These are phyloP conservation scores for Lecanicillium sp. DNA, from an alignment of 2,329 filamentous ascomycete genomes.

Conservation along the genomic window DNA sequence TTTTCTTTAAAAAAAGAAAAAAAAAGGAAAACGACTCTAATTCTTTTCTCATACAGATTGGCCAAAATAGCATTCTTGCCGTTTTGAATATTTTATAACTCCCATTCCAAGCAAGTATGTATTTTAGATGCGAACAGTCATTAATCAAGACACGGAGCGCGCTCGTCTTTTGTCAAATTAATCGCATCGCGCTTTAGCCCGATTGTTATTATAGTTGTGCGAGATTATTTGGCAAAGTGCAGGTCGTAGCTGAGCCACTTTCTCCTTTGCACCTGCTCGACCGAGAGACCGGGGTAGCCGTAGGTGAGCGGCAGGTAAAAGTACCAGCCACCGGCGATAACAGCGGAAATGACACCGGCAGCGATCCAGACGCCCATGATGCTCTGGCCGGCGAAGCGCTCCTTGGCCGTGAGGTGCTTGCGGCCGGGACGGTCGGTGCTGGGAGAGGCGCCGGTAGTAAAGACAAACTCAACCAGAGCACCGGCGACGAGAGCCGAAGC, in stretches of 20 bases:
- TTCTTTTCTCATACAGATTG: constrained; percentile 9
- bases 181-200: no score
- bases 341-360: constrained; percentile 58
- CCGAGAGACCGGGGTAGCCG: constrained; percentile 79
- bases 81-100: background rate
- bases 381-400: constrained; percentile 75
- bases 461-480: constrained; percentile 89
- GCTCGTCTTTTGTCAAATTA: background rate
- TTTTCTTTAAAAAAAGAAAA: background rate
- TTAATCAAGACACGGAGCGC: background rate
- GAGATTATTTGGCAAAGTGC: constrained; percentile 88
- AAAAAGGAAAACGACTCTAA: background rate
- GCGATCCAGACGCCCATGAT: constrained; percentile 76
- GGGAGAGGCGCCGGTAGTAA: constrained; percentile 68
- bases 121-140: constrained; percentile 7
- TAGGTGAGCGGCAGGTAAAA: constrained; percentile 96
- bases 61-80: constrained; percentile 1
- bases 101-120: constrained; percentile 5
- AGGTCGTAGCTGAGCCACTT: constrained; percentile 98
- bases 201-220: no score
- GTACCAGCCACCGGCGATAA: constrained; percentile 72
- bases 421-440: constrained; percentile 40
- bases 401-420: constrained; percentile 69
- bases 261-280: constrained; percentile 70
- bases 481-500: constrained; percentile 87